These are phyloP conservation scores for Thelonectria discophora DNA, from an alignment of 2,329 filamentous ascomycete genomes.

Conservation along the genomic window DNA sequence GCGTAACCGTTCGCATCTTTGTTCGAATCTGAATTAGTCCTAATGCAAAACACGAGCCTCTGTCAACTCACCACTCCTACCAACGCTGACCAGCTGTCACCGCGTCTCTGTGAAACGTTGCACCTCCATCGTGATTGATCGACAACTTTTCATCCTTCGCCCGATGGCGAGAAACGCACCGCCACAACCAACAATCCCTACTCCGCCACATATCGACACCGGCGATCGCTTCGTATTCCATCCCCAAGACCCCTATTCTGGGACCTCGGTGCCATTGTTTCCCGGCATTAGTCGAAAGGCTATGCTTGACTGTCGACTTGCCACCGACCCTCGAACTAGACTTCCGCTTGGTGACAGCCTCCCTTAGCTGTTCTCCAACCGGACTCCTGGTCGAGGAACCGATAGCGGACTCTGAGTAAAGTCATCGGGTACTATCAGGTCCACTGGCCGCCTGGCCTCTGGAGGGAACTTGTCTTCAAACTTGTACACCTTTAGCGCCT, in stretches of 20 bases:
- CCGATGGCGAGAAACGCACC: constrained; percentile 8
- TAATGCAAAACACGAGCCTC: constrained; percentile 27
- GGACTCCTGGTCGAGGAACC: constrained; percentile 4
- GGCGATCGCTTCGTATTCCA: constrained; percentile 23
- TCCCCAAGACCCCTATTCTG: constrained; percentile 21
- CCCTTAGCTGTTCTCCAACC: neutral
- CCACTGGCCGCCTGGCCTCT: constrained; percentile 41
- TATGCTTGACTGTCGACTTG: constrained; percentile 12
- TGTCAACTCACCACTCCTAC: constrained; percentile 18
- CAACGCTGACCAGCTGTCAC: constrained; percentile 28
- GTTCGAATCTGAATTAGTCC: neutral
- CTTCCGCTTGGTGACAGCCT: neutral
- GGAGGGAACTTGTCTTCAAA: constrained; percentile 34
- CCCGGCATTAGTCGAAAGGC: constrained; percentile 16
- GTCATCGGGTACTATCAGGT: constrained; percentile 30
- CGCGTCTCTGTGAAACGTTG: constrained; percentile 27
- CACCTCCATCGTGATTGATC: constrained; percentile 1
- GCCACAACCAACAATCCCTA: constrained; percentile 28
- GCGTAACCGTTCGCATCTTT: constrained; percentile 3
- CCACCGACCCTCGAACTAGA: constrained; percentile 5
- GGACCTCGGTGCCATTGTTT: constrained; percentile 16
- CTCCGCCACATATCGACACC: constrained; percentile 17
- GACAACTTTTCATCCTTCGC: neutral
- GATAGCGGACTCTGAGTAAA: constrained; percentile 28
- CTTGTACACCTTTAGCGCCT: constrained; percentile 44